Base-by-base conservation (phyloP, 208 protist genomes). In the Porcisia hertigi region DNA sequence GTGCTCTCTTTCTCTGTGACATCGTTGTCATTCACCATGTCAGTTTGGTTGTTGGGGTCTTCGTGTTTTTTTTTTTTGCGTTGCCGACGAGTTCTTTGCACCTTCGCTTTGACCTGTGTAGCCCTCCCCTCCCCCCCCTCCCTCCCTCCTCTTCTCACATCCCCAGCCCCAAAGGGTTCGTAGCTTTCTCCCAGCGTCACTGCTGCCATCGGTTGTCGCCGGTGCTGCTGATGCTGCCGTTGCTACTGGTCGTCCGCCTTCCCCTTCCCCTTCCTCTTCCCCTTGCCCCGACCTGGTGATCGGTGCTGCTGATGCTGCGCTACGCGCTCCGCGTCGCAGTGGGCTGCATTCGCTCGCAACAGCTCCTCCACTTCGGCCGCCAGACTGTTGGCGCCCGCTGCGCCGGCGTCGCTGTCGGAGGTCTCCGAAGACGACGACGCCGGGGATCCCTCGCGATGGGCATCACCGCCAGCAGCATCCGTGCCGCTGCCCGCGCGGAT, bases 1-100 rank as follows among this genome's bases (percentile, higher is more conserved):
- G n/a, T n/a, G n/a, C n/a, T n/a, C 14, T 23, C 30, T 3, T 45
- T 36, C 2, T 55, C 60, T 18, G 25, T 45, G 25, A 12, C 57
- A 39, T 73, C 69, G 41, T 30, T 49, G 49, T 58, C 54, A n/a
- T 3, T 57, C 69, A 8, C 23, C 25, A 25, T 20, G 18, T 36
- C n/a, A 18, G 55, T 36, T 3, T 23, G 69, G 71, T 60, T 80
- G 78, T 70, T 82, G 74, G n/a, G n/a, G n/a, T n/a, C n/a, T 67
- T 85, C 69, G 14, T 67, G 77, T 75, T 83, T 80, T 65, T 85
- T 73, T 54, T 87, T 62, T 70, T 80, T 84, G 47, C 83, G 83
- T 66, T 80, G 75, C 45, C 77, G 70, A 43, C 79, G 82, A 43
- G 82, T 71, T n/a, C 3, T 34, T 49, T 77, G 74, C 52, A 52